phyloP scores from a whole-genome alignment of 352 stramenopile genomes.

The Globisporangium nunn region DNA sequence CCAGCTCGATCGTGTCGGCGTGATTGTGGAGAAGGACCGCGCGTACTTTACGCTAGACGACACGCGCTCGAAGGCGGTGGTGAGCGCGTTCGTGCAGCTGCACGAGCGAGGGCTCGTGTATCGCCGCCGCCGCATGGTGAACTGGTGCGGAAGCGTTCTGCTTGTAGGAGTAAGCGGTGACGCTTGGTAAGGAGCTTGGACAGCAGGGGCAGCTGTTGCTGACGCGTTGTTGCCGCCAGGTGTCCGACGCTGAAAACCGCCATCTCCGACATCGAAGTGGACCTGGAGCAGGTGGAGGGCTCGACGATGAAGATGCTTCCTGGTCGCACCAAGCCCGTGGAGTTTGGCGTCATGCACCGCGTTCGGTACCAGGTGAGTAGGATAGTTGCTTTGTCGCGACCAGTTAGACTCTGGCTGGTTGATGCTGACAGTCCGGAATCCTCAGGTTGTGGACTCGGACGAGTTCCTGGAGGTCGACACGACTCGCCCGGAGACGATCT shows the following conservation, averaged over 20 bases:
- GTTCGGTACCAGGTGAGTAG: constrained; percentile 57
- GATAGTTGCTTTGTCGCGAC: neutral
- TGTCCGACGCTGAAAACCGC: constrained; percentile 92
- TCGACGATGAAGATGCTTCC: constrained; percentile 65
- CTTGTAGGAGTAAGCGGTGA: neutral
- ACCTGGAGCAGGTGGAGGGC: constrained; percentile 95
- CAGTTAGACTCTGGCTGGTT: neutral
- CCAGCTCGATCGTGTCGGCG: constrained; percentile 92
- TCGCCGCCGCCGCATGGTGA: constrained; percentile 94
- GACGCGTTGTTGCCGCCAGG: constrained; percentile 14
- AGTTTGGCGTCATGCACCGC: constrained; percentile 84
- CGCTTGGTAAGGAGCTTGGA: neutral
- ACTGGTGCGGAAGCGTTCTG: constrained; percentile 88
- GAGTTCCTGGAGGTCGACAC: constrained; percentile 93
- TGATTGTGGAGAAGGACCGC: constrained; percentile 94
- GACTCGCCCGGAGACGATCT: constrained; percentile 98
- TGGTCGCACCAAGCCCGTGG: constrained; percentile 59
- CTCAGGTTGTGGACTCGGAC: constrained; percentile 40
- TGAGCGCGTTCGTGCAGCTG: constrained; percentile 80
- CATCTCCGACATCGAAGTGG: constrained; percentile 96
- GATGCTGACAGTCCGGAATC: neutral
- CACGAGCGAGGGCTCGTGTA: constrained; percentile 97
- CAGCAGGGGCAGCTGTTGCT: no score
- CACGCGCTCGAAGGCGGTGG: constrained; percentile 68
- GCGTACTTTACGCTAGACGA: constrained; percentile 99